Evolutionary conservation across 257 asterid genomes (phyloP).

Genomic region (Verbascum thapsus): DNA sequence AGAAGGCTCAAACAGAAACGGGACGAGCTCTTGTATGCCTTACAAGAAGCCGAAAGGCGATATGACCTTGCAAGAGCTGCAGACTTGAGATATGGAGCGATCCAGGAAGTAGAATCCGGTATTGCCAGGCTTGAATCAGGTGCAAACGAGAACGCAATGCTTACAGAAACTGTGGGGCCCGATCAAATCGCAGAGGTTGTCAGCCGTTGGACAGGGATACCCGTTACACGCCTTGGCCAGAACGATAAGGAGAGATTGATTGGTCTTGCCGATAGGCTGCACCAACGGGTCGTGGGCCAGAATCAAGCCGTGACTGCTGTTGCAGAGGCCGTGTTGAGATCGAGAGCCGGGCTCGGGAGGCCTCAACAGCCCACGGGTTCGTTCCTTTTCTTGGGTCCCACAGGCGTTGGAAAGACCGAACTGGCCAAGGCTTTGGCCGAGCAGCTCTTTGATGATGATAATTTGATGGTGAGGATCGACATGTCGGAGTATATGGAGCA

Average conservation of each 20-base stretch:
- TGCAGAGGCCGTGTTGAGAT: constrained; percentile 84
- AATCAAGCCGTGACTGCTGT: constrained; percentile 77
- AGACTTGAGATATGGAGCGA: constrained; percentile 81
- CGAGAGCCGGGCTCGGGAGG: constrained; percentile 85
- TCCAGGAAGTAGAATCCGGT: constrained; percentile 82
- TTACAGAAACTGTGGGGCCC: constrained; percentile 87
- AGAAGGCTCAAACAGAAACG: constrained; percentile 68
- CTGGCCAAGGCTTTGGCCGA: constrained; percentile 93
- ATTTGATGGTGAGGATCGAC: constrained; percentile 71
- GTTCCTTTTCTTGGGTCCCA: constrained; percentile 89
- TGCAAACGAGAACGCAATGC: constrained; percentile 57
- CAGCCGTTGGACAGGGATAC: constrained; percentile 92
- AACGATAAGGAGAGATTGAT: constrained; percentile 79
- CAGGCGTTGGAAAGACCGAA: constrained; percentile 96
- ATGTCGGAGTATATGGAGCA: constrained; percentile 99
- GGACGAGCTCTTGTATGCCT: constrained; percentile 66
- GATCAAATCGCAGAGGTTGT: constrained; percentile 93
- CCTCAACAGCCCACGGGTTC: constrained; percentile 94
- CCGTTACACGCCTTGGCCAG: constrained; percentile 83
- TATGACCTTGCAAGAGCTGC: constrained; percentile 94
- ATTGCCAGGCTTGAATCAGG: constrained; percentile 63
- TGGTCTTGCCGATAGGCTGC: constrained; percentile 66
- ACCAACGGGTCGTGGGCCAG: constrained; percentile 68
- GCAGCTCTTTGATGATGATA: constrained; percentile 86
- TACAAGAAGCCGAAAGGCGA: constrained; percentile 92